Conservation (phyloP, 2,329 filamentous ascomycete species). For the Cercospora sp. region DNA sequence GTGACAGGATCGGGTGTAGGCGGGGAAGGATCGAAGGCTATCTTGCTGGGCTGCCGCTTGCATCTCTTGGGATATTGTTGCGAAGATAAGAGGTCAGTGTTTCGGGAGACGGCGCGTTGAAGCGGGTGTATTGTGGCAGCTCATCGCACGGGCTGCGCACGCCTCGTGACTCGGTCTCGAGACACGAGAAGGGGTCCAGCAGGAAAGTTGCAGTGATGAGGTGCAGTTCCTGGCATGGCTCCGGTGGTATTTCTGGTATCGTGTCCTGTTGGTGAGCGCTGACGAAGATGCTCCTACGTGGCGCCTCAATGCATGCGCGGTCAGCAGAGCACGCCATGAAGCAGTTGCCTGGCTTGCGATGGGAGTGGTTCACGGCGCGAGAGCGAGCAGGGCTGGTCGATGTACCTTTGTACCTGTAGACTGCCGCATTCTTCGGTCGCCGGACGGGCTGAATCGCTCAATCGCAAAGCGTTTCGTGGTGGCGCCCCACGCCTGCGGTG, state of each 20-base stretch:
- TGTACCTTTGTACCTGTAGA: conserved; percentile 1
- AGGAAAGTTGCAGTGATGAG: not conserved
- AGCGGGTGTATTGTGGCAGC: not conserved
- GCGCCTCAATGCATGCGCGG: not conserved
- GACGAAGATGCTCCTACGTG: conserved; percentile 1
- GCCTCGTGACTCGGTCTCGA: not conserved
- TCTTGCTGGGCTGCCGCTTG: not conserved
- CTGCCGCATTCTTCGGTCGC: conserved; percentile 1
- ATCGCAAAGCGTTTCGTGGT: not conserved
- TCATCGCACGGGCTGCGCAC: not conserved
- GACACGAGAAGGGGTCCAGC: not conserved
- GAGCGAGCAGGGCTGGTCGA: not conserved
- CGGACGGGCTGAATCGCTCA: not conserved
- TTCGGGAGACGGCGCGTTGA: not conserved
- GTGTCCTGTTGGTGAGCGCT: not conserved
- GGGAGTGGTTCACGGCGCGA: not conserved
- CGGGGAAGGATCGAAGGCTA: conserved; percentile 4
- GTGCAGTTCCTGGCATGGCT: not conserved
- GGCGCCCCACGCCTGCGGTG: not conserved
- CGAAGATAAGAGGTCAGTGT: not conserved
- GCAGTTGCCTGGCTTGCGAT: not conserved
- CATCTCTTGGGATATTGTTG: conserved; percentile 1
- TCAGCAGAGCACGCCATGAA: not conserved
- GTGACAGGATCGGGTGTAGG: not conserved
- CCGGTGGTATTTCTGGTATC: not conserved